A percentile compares a stretch with the other conserved stretches of the same genome.
Evolutionary conservation across 2,329 filamentous ascomycete species (phyloP).

Genomic region (Pestalotiopsis sp.): DNA sequence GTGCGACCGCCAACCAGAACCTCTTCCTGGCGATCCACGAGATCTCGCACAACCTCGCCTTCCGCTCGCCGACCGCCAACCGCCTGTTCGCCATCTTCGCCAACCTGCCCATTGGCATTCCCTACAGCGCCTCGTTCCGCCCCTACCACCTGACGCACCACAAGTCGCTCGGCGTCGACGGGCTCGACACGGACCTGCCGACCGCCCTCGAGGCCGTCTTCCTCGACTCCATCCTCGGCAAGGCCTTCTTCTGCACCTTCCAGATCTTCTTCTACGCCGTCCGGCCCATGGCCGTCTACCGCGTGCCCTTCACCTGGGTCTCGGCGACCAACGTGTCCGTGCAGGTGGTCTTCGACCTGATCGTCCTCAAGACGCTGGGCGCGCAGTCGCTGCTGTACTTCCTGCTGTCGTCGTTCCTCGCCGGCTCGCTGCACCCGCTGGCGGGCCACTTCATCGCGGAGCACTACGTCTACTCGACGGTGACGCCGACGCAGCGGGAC

Average conservation of each 20-base stretch:
- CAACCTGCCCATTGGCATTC: constrained; percentile 92
- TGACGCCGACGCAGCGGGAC: constrained; percentile 55
- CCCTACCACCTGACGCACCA: constrained; percentile 99
- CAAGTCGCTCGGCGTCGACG: constrained; percentile 96
- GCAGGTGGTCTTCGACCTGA: constrained; percentile 78
- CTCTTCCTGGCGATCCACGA: constrained; percentile 98
- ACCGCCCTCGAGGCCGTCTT: constrained; percentile 90
- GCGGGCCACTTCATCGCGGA: constrained; percentile 99
- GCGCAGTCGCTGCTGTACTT: constrained; percentile 76
- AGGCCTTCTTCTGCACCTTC: constrained; percentile 98
- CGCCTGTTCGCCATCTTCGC: constrained; percentile 88
- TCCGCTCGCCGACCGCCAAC: constrained; percentile 79
- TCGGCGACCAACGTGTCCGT: constrained; percentile 80
- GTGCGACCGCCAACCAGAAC: constrained; percentile 97
- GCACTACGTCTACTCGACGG: constrained; percentile 81
- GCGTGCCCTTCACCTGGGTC: constrained; percentile 81
- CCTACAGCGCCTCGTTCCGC: constrained; percentile 94
- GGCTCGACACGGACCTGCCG: constrained; percentile 93
- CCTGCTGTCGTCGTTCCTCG: constrained; percentile 87
- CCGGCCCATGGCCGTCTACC: constrained; percentile 92
- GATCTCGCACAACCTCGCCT: constrained; percentile 96
- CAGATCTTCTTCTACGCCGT: constrained; percentile 99
- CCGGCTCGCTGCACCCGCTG: constrained; percentile 89
- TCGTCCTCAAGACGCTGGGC: constrained; percentile 64
- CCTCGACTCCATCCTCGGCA: constrained; percentile 92